Percentiles rank a stretch among this genome's conserved stretches.
phyloP scores from a whole-genome alignment of 352 stramenopile species.

The Phytophthora cajani region DNA sequence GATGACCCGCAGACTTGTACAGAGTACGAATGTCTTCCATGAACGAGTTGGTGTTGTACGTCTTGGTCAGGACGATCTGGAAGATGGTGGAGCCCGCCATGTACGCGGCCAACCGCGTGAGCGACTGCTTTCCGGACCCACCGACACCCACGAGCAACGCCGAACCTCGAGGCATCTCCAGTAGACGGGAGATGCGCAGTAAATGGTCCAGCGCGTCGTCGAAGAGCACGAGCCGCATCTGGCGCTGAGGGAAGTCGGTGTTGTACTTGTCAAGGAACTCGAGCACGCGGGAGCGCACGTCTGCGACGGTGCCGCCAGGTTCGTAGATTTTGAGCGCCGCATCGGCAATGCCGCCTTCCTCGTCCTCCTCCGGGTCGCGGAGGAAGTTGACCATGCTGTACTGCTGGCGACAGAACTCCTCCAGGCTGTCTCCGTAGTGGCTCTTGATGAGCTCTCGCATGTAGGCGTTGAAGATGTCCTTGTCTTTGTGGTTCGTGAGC shows the following conservation, averaged over 20 bases:
- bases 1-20: constrained; percentile 97
- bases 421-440: constrained; percentile 91
- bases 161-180: constrained; percentile 97
- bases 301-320: constrained; percentile 91
- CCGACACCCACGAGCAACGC: constrained; percentile 97
- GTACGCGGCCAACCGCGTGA: constrained; percentile 96
- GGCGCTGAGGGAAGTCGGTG: constrained; percentile 94
- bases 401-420: constrained; percentile 66
- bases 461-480: constrained; percentile 93
- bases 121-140: constrained; percentile 97
- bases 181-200: constrained; percentile 95
- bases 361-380: constrained; percentile 96
- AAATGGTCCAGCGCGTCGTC: constrained; percentile 98
- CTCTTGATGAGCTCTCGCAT: constrained; percentile 93
- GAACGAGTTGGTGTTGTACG: constrained; percentile 97
- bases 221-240: constrained; percentile 98
- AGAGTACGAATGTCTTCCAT: constrained; percentile 97
- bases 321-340: constrained; percentile 98
- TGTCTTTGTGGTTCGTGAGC: constrained; percentile 97
- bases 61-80: constrained; percentile 98
- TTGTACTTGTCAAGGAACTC: constrained; percentile 98
- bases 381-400: constrained; percentile 98
- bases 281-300: constrained; percentile 92
- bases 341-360: constrained; percentile 95
- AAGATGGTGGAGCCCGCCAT: constrained; percentile 97